Conservation (phyloP, 345 rosid genomes). For the Pugionium cornutum region DNA sequence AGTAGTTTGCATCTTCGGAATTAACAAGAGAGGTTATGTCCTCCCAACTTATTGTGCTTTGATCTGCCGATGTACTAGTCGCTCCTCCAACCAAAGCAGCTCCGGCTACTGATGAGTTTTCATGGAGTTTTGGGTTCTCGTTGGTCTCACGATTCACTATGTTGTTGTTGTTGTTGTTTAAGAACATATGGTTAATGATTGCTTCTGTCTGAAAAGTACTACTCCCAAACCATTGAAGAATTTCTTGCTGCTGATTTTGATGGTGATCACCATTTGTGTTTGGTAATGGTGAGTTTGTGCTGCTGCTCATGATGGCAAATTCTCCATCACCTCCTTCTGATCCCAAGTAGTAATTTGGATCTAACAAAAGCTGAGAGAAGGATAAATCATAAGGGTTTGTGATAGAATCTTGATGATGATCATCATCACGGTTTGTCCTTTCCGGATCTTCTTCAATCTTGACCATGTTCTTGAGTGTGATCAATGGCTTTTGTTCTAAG, state of each 20-base stretch:
- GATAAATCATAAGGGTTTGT: constrained; percentile 41
- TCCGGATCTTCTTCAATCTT: constrained; percentile 36
- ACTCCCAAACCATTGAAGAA: constrained; percentile 47
- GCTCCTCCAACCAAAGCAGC: constrained; percentile 38
- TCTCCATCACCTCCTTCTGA: constrained; percentile 27
- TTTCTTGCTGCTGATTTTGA: constrained; percentile 33
- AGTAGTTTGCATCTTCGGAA: constrained; percentile 53
- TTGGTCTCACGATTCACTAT: constrained; percentile 33
- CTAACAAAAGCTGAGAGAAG: constrained; percentile 41
- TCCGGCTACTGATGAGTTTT: constrained; percentile 28
- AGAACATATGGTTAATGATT: constrained; percentile 36
- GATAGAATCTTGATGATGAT: constrained; percentile 33
- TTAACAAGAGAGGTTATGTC: constrained; percentile 50
- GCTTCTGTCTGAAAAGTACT: constrained; percentile 35
- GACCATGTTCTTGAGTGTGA: constrained; percentile 39
- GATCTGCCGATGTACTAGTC: constrained; percentile 53
- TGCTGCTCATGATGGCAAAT: constrained; percentile 36
- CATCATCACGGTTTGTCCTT: constrained; percentile 24
- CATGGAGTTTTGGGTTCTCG: constrained; percentile 27
- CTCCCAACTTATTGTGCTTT: constrained; percentile 58
- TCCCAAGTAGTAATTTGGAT: constrained; percentile 34
- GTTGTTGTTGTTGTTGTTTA: constrained; percentile 29
- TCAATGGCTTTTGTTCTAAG: constrained; percentile 34
- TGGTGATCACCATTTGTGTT: constrained; percentile 27
- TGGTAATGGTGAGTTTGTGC: constrained; percentile 43